Percentiles rank a stretch among this genome's conserved stretches.
phyloP scores from a whole-genome alignment of 1,139 yeast genomes.

The Yamadazyma triangularis region DNA sequence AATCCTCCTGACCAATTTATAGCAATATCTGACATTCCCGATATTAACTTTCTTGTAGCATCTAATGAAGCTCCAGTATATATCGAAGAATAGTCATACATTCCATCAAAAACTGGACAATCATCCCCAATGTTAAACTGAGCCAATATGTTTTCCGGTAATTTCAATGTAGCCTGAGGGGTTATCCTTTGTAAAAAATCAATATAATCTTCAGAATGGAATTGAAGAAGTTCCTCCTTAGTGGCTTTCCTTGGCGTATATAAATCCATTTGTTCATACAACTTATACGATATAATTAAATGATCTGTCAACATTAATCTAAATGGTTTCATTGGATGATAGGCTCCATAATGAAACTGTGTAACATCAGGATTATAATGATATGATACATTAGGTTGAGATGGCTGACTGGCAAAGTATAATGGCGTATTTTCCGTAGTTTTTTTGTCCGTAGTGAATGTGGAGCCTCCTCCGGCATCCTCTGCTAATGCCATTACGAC shows the following conservation, averaged over 20 bases:
- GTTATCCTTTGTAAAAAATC: conserved; percentile 76
- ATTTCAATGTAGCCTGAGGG: conserved; percentile 68
- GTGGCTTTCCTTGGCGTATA: conserved; percentile 83
- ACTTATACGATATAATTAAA: conserved; percentile 75
- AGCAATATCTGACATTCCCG: conserved; percentile 94
- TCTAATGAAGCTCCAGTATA: conserved; percentile 97
- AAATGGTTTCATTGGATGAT: conserved; percentile 99
- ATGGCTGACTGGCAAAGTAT: conserved; percentile 41
- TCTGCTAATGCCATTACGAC: no score
- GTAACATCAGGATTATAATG: conserved; percentile 84
- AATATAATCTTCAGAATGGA: conserved; percentile 86
- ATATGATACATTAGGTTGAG: conserved; percentile 61
- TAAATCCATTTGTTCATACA: conserved; percentile 87
- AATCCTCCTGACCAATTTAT: conserved; percentile 96
- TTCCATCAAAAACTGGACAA: conserved; percentile 94
- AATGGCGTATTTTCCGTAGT: conserved; percentile 57
- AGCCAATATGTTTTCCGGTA: conserved; percentile 51
- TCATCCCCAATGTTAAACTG: conserved; percentile 96
- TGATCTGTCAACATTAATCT: conserved; percentile 92
- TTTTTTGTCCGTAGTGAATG: conserved; percentile 51
- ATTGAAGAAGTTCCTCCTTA: conserved; percentile 66
- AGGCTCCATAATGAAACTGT: conserved; percentile 82
- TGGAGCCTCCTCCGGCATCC: conserved; percentile 5
- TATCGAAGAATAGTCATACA: conserved; percentile 90
- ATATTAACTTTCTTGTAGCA: conserved; percentile 88